These are phyloP conservation scores for Yarrowia yakushimensis DNA, from an alignment of 805 yeast genomes.

Conservation along the genomic window DNA sequence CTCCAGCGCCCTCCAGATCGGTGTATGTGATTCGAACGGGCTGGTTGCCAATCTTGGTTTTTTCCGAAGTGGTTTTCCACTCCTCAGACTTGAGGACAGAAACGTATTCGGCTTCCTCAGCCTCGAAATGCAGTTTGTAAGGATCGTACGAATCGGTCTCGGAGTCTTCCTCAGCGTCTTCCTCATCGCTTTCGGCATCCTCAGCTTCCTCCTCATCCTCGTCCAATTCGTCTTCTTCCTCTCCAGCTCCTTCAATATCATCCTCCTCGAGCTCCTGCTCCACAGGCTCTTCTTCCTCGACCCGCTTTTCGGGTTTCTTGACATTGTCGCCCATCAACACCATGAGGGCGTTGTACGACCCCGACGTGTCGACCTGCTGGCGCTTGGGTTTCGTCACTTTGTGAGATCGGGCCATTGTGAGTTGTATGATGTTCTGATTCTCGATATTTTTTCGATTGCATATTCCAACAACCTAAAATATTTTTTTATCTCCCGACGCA, in stretches of 20 bases:
- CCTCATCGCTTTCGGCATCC: slow-evolving; percentile 31
- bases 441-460: slow-evolving; percentile 4
- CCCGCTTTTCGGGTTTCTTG: slow-evolving; percentile 1
- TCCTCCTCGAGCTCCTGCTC: slow-evolving; percentile 27
- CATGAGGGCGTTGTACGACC: not conserved
- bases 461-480: not conserved
- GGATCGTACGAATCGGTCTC: slow-evolving; percentile 50
- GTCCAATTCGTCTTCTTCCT: slow-evolving; percentile 36
- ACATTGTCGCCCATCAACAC: slow-evolving; percentile 7
- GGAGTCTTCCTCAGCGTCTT: not conserved
- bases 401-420: slow-evolving; percentile 1
- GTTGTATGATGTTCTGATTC: not conserved
- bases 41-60: not conserved
- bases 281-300: slow-evolving; percentile 28
- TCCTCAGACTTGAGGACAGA: not conserved
- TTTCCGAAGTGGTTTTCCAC: not conserved
- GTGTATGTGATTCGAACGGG: not conserved
- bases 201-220: slow-evolving; percentile 38
- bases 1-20: not conserved
- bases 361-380: slow-evolving; percentile 3
- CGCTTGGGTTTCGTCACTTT: slow-evolving; percentile 11
- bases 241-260: slow-evolving; percentile 35
- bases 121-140: slow-evolving; percentile 70
- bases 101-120: slow-evolving; percentile 30
- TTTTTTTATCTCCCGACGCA: not conserved